Evolutionary conservation across 768 basidiomycete genomes (phyloP).

Genomic region (Arthromyces matolae): DNA sequence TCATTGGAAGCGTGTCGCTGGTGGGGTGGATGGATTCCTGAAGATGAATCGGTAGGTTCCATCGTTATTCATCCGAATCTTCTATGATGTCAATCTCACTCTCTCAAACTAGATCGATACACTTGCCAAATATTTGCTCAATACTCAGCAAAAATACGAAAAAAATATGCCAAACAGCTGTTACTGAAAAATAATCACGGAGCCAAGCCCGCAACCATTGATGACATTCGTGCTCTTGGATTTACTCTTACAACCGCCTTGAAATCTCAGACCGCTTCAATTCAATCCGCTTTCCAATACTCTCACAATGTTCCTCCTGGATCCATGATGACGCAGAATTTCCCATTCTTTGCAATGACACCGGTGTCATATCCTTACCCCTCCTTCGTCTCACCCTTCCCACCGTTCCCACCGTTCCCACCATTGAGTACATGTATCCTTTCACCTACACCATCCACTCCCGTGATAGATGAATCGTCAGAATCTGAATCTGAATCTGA

Average conservation of each 20-base stretch:
- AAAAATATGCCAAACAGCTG: conserved; percentile 19
- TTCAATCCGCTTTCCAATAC: neutral
- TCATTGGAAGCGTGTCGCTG: conserved; percentile 28
- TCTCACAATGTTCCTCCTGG: too few species aligned
- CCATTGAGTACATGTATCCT: neutral
- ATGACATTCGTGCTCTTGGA: neutral
- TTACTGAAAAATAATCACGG: neutral
- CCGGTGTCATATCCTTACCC: neutral
- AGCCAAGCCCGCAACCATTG: neutral
- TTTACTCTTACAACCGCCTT: neutral
- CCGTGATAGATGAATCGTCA: neutral
- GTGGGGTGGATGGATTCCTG: conserved; percentile 38
- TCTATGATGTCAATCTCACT: neutral
- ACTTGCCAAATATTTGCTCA: conserved; percentile 25
- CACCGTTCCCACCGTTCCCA: neutral
- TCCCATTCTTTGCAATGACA: neutral
- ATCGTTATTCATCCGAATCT: too few species aligned
- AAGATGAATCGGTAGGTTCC: conserved; percentile 18
- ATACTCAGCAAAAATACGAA: conserved; percentile 24
- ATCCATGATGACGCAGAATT: too few species aligned
- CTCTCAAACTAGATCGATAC: conserved; percentile 15
- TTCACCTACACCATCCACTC: neutral
- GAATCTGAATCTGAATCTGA: neutral
- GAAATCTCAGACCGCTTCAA: neutral
- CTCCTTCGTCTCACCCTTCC: neutral